Evolutionary conservation across 345 rosid species (phyloP), one percentile per base, ranked within the genome.

Genomic region (Eucalyptus erythrocorys): DNA sequence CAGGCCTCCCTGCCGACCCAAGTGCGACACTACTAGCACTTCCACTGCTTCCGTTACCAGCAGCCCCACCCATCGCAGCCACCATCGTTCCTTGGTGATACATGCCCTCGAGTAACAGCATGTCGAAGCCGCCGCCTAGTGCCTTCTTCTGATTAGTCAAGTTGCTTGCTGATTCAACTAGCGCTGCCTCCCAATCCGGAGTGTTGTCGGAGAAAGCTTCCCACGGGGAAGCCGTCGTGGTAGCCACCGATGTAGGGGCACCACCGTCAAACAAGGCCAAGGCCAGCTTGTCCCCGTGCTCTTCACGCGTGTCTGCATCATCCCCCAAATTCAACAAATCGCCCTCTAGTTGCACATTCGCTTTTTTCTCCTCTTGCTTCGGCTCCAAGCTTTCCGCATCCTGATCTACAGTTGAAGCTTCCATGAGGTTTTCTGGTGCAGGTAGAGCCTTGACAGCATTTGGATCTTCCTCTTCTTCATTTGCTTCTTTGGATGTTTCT

Each of bases 171-270:
- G 98, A 89, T 90, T 97, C 97, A 22, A 98, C 99, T 92, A 98
- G 92, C 3, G 99, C 99, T 81, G 95, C 86, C 87, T 97, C 99
- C 99, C 99, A 98, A 93, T 97, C 99, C 1, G 94, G 95, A 87
- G 95, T 94, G 86, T 86, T 93, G 10, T 91, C 91, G 3, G 96
- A 91, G 94, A 97, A 96, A 45, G 98, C 97, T 91, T 96, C 96
- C 98, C 99, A 97, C 3, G 89, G 47, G 37, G 90, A 87, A 43
- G 59, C 71, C 22, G 97, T 92, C 22, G 96, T 96, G 84, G 91
- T 93, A n/a, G 92, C 94, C 86, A 81, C 92, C 47, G 80, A 91
- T 76, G 89, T 91, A 2, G 96, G 87, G 6, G 96, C 94, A 13
- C 94, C 97, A 11, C 90, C 87, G 32, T 96, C 96, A 86, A 96